Evolutionary conservation across 169 alveolate genomes (phyloP).

Genomic region (Theileria equi): DNA sequence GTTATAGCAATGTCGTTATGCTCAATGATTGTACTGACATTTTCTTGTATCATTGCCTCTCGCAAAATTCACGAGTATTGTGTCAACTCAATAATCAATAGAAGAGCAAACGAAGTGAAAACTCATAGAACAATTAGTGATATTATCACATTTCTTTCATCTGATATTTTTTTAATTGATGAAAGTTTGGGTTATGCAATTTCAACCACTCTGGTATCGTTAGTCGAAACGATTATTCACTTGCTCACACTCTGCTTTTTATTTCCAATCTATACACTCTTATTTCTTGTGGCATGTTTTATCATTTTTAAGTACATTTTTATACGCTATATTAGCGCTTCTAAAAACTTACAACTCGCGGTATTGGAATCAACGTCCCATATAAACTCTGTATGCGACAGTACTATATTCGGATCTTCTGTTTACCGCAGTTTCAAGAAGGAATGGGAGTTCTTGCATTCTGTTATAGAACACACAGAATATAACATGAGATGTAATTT

Average conservation of each 20-base stretch:
- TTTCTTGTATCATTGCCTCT: constrained; percentile 25
- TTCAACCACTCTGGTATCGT: constrained; percentile 11
- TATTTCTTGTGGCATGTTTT: background rate
- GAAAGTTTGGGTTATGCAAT: constrained; percentile 31
- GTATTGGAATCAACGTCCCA: constrained; percentile 20
- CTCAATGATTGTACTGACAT: background rate
- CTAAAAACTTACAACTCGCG: constrained; percentile 30
- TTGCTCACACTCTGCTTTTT: constrained; percentile 44
- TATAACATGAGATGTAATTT: constrained; percentile 14
- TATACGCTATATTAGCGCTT: constrained; percentile 12
- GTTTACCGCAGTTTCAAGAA: constrained; percentile 38
- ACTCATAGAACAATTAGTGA: constrained; percentile 9
- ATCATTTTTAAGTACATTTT: constrained; percentile 3
- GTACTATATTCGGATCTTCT: constrained; percentile 41
- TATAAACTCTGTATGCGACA: constrained; percentile 42
- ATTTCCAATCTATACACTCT: constrained; percentile 25
- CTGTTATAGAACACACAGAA: constrained; percentile 17
- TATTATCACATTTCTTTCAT: constrained; percentile 31
- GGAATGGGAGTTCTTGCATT: constrained; percentile 34
- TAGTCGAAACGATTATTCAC: constrained; percentile 19
- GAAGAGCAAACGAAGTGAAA: constrained; percentile 6
- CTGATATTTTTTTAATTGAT: constrained; percentile 49
- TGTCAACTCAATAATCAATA: constrained; percentile 42
- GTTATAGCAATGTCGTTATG: constrained; percentile 5
- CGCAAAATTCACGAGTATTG: constrained; percentile 38